Evolutionary conservation across 2,329 filamentous ascomycete genomes (phyloP), one percentile per base, ranked within the genome.

Genomic region (Pyrenochaeta sp.): DNA sequence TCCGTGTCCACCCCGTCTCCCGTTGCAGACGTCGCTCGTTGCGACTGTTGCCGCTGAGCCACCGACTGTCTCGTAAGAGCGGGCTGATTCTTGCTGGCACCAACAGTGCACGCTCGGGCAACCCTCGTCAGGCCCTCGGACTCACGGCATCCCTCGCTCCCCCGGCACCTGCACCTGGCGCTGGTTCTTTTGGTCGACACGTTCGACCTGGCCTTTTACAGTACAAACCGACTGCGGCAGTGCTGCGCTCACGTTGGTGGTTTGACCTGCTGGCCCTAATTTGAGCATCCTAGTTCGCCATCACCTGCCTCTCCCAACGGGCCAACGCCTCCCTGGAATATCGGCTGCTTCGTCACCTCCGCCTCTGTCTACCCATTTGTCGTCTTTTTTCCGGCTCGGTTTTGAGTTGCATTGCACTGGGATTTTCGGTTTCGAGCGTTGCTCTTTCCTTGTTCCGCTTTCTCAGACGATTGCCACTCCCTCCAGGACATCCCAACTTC

Each of bases 1-100:
- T 51, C 61, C 19, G 55, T 52, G 49, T 56, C 50, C 43, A 40
- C n/a, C 47, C n/a, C 27, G 52, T 53, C 50, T 24, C 47, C 50
- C 39, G 55, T 59, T 62, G 60, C 64, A 64, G 66, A 58, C 60
- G 59, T 56, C 60, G 60, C 61, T 65, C 62, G 63, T 61, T 59
- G 60, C 62, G 57, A 61, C 62, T 55, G 49, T 58, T 52, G 58
- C 56, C 52, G 56, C 59, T 64, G 62, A 64, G 60, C 62, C 60
- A 59, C 60, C 40, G 58, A 49, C 59, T 61, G 59, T 62, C 57
- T 66, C 65, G 62, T 37, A 58, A 59, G 47, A 52, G 62, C 64
- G 62, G 59, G 54, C 64, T 65, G 59, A 59, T 50, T 54, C 48
- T 54, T 39, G 28, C 24, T 39, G 56, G 42, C 47, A 47, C 48